Conservation (phyloP, 2,329 filamentous ascomycete species). For the Hirsutella rhossiliensis region DNA sequence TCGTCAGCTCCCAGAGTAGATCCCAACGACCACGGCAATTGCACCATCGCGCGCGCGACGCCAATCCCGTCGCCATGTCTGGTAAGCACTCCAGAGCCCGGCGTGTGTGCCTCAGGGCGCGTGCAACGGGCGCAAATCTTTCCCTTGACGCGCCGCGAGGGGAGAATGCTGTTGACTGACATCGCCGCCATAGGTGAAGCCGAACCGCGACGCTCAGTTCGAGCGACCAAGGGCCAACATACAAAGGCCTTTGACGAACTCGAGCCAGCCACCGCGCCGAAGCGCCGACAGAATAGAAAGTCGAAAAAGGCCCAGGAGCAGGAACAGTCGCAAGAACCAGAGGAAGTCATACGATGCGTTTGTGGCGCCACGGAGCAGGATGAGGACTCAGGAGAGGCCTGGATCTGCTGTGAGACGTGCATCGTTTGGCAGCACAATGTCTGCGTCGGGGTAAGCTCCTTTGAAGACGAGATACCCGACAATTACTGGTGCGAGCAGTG, state of each 20-base stretch:
- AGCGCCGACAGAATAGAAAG: conserved; percentile 37
- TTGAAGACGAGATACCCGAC: conserved; percentile 65
- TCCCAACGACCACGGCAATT: conserved; percentile 10
- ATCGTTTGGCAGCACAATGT: conserved; percentile 95
- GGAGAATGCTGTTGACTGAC: conserved; percentile 7
- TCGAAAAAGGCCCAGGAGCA: conserved; percentile 54
- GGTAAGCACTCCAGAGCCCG: conserved; percentile 16
- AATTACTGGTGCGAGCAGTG: conserved; percentile 92
- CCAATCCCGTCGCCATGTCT: conserved; percentile 14
- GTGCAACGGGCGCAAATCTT: not conserved
- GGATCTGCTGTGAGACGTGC: conserved; percentile 93
- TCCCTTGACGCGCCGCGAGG: not conserved
- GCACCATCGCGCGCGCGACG: conserved; percentile 5
- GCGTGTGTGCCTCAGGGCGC: not conserved
- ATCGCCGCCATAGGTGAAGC: conserved; percentile 29
- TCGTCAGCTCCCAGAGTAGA: conserved; percentile 5
- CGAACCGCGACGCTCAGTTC: conserved; percentile 86
- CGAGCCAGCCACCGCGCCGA: conserved; percentile 43
- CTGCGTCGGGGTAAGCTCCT: conserved; percentile 76
- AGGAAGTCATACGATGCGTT: conserved; percentile 81
- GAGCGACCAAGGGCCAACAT: conserved; percentile 94
- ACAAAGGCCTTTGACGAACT: conserved; percentile 74
- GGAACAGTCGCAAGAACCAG: conserved; percentile 38
- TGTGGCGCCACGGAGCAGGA: conserved; percentile 81
- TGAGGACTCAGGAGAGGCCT: conserved; percentile 75